Evolutionary conservation across 768 basidiomycete genomes (phyloP).

Genomic region (Thelephora ganbajun): DNA sequence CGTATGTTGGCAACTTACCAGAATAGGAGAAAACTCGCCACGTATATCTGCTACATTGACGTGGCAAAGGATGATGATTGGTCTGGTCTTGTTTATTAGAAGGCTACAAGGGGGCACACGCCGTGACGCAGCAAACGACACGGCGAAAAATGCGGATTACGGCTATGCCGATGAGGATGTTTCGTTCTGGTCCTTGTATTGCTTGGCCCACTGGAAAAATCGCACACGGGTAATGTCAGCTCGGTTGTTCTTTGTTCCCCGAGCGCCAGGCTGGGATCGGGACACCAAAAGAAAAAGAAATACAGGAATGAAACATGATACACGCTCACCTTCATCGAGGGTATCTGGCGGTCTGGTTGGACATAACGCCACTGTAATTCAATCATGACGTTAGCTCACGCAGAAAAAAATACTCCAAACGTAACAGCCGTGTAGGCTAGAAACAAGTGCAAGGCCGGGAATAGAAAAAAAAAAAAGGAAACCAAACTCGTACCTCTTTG

Average conservation of each 20-base stretch:
- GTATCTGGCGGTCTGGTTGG: slow-evolving; percentile 56
- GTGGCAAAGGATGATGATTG: no score
- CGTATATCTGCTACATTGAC: no score
- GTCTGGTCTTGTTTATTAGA: no score
- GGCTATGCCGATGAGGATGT: background rate
- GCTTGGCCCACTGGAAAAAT: slow-evolving; percentile 31
- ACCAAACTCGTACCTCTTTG: slow-evolving; percentile 71
- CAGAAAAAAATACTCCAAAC: background rate
- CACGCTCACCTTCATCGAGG: slow-evolving; percentile 58
- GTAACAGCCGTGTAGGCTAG: background rate
- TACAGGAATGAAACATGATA: background rate
- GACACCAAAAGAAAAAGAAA: background rate
- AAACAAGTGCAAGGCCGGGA: background rate
- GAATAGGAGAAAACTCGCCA: no score
- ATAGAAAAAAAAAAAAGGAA: background rate
- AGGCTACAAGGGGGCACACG: no score
- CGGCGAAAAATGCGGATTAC: no score
- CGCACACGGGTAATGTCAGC: background rate
- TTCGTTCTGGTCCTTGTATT: slow-evolving; percentile 24
- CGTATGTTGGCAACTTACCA: no score
- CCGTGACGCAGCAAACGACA: no score
- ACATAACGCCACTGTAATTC: slow-evolving; percentile 36
- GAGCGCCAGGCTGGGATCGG: no score
- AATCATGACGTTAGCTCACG: background rate
- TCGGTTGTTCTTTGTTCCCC: no score